These are phyloP conservation scores for Thermomyces lanuginosus DNA, from an alignment of 2,329 filamentous ascomycete species.

Conservation along the genomic window DNA sequence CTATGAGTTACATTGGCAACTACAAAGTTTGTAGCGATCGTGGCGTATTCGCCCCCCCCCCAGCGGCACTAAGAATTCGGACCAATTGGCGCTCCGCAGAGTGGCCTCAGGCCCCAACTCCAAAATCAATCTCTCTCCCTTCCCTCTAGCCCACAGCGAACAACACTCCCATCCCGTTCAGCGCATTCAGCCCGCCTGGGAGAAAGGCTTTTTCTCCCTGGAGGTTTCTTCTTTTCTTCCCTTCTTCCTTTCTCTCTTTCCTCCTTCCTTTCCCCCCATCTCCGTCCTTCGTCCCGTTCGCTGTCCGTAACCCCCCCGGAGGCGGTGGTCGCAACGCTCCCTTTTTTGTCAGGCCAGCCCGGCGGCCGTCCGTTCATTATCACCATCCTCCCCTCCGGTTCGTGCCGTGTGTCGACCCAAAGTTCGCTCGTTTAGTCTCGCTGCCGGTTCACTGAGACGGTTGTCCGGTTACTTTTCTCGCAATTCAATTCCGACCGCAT, in stretches of 20 bases:
- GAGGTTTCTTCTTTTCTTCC: slow-evolving; percentile 1
- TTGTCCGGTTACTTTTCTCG: not conserved
- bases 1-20: too few species aligned
- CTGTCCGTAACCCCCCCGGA: slow-evolving; percentile 1
- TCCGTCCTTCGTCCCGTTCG: slow-evolving; percentile 4
- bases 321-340: slow-evolving; percentile 4
- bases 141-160: too few species aligned
- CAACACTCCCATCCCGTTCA: too few species aligned
- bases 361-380: slow-evolving; percentile 26
- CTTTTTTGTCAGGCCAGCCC: slow-evolving; percentile 12
- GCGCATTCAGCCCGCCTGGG: too few species aligned
- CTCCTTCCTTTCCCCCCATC: slow-evolving; percentile 7
- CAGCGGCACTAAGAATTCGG: too few species aligned
- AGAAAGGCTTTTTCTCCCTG: not conserved
- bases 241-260: slow-evolving; percentile 6
- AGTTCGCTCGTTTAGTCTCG: slow-evolving; percentile 1
- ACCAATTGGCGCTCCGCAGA: too few species aligned
- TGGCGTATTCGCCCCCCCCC: too few species aligned
- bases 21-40: too few species aligned
- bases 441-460: slow-evolving; percentile 1
- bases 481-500: slow-evolving; percentile 1
- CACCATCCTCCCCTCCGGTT: slow-evolving; percentile 1
- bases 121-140: too few species aligned
- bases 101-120: too few species aligned
- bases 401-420: not conserved